These are phyloP conservation scores for Purshia tridentata DNA, from an alignment of 306 rosid genomes.

Conservation along the genomic window DNA sequence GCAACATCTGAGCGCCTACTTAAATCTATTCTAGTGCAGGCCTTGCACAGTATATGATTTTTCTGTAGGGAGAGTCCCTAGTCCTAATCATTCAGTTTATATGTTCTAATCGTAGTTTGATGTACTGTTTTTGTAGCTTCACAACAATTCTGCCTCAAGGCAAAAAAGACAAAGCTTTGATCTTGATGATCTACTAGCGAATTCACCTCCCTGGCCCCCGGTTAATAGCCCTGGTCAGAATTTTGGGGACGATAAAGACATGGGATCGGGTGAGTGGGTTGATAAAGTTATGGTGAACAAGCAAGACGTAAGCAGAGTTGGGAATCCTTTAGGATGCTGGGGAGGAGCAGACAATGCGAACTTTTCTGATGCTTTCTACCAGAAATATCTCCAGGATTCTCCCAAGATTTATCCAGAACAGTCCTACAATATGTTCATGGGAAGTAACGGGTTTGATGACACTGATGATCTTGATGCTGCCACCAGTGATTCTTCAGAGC, in stretches of 20 bases:
- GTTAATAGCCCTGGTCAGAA: slow-evolving; percentile 58
- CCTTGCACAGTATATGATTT: not conserved
- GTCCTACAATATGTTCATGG: slow-evolving; percentile 60
- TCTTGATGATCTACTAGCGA: slow-evolving; percentile 71
- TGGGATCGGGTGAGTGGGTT: slow-evolving; percentile 76
- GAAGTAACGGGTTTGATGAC: slow-evolving; percentile 61
- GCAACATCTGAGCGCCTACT: not conserved
- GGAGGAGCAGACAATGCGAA: slow-evolving; percentile 61
- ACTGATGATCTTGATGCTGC: slow-evolving; percentile 84
- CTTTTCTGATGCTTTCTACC: slow-evolving; percentile 66
- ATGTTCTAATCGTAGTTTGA: slow-evolving; percentile 4
- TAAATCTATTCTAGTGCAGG: not conserved
- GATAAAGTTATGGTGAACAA: slow-evolving; percentile 99
- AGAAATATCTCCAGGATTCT: slow-evolving; percentile 84
- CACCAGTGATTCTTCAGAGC: slow-evolving; percentile 93
- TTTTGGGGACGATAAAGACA: slow-evolving; percentile 68
- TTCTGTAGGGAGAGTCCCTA: not conserved
- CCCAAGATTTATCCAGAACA: slow-evolving; percentile 61
- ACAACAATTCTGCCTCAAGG: slow-evolving; percentile 44
- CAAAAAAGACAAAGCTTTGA: slow-evolving; percentile 72
- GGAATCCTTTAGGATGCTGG: slow-evolving; percentile 68
- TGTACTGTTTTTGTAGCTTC: slow-evolving; percentile 52
- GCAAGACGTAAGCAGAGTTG: slow-evolving; percentile 58
- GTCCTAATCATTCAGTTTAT: slow-evolving; percentile 6
- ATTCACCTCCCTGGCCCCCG: slow-evolving; percentile 94